Evolutionary conservation across 129 eudicot species (phyloP).

Genomic region (Tanacetum coccineum): DNA sequence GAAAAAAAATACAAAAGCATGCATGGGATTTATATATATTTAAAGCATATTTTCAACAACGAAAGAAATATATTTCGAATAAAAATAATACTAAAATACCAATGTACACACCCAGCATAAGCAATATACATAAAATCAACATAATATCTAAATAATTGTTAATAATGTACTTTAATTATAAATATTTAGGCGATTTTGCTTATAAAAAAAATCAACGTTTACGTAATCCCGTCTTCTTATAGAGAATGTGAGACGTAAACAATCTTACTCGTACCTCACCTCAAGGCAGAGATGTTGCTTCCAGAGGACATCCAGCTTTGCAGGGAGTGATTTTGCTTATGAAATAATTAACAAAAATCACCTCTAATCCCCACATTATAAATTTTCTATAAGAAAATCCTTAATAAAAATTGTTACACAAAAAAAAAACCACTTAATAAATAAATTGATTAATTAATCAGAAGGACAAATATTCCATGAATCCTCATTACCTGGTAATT

Average conservation of each 20-base stretch:
- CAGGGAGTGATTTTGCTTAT: constrained; percentile 25
- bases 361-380: constrained; percentile 23
- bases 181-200: constrained; percentile 23
- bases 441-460: constrained; percentile 25
- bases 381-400: constrained; percentile 4
- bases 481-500: constrained; percentile 40
- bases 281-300: too few species aligned
- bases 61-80: too few species aligned
- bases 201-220: too few species aligned
- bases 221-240: too few species aligned
- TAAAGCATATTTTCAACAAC: too few species aligned
- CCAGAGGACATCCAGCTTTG: too few species aligned
- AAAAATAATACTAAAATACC: neutral
- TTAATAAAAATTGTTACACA: constrained; percentile 21
- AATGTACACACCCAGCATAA: constrained; percentile 3
- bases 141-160: neutral
- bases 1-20: too few species aligned
- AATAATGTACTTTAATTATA: neutral
- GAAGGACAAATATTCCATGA: constrained; percentile 53
- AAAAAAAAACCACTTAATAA: neutral
- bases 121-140: neutral
- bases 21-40: too few species aligned
- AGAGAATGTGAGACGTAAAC: too few species aligned
- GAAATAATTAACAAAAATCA: constrained; percentile 31
- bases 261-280: too few species aligned